Percentiles rank a stretch among this genome's conserved stretches.
Conservation (phyloP, 106 monocot species). For the Apostasia shenzhenica region DNA sequence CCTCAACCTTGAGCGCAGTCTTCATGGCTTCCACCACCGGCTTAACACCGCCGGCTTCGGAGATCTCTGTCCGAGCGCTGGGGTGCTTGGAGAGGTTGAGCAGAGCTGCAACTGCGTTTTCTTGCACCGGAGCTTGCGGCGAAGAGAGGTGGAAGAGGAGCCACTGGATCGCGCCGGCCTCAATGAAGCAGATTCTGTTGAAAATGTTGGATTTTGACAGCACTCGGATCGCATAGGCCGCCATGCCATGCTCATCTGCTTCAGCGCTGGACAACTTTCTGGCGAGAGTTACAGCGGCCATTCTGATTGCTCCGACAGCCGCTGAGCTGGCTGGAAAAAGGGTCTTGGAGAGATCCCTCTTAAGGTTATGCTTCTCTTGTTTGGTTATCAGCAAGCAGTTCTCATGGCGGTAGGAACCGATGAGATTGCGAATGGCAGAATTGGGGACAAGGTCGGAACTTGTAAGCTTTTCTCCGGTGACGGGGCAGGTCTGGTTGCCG, state of each 20-base stretch:
- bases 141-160: slow-evolving; percentile 55
- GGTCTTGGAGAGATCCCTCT: slow-evolving; percentile 19
- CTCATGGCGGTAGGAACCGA: slow-evolving; percentile 24
- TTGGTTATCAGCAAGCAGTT: slow-evolving; percentile 19
- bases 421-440: slow-evolving; percentile 31
- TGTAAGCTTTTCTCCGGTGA: slow-evolving; percentile 55
- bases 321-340: slow-evolving; percentile 19
- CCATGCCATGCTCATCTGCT: slow-evolving; percentile 25
- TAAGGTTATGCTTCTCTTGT: slow-evolving; percentile 2
- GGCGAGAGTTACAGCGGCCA: slow-evolving; percentile 33
- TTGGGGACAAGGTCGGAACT: slow-evolving; percentile 54
- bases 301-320: slow-evolving; percentile 24
- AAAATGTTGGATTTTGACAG: slow-evolving; percentile 51
- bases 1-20: slow-evolving; percentile 26
- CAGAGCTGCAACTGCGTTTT: slow-evolving; percentile 45
- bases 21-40: slow-evolving; percentile 32
- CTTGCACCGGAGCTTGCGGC: slow-evolving; percentile 43
- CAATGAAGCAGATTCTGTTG: slow-evolving; percentile 54
- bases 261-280: slow-evolving; percentile 25
- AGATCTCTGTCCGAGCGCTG: slow-evolving; percentile 42
- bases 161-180: slow-evolving; percentile 49
- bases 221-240: slow-evolving; percentile 49
- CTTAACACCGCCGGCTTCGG: slow-evolving; percentile 33
- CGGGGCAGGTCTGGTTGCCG: slow-evolving; percentile 60
- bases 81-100: slow-evolving; percentile 63